phyloP scores from a whole-genome alignment of 305 asterid species.

The Caryopteris hybrid region DNA sequence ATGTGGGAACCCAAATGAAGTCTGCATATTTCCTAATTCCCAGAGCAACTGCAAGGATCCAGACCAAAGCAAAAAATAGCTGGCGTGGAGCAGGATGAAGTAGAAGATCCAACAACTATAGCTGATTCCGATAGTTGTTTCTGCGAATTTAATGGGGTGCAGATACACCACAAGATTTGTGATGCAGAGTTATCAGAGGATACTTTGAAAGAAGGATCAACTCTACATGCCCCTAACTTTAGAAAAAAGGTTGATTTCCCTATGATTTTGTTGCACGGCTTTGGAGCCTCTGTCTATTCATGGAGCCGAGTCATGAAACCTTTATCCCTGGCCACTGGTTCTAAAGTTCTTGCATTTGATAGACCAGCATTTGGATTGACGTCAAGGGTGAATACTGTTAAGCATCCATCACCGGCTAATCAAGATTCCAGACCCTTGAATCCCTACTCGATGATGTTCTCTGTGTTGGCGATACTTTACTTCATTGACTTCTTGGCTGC shows the following conservation, averaged over 20 bases:
- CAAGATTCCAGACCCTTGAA: slow-evolving; percentile 54
- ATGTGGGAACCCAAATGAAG: too few relatives aligned
- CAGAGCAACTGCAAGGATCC: slow-evolving; percentile 47
- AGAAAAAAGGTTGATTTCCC: slow-evolving; percentile 45
- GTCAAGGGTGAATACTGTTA: slow-evolving; percentile 44
- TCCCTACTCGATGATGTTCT: slow-evolving; percentile 73
- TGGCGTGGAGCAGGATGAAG: slow-evolving; percentile 67
- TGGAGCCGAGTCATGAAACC: slow-evolving; percentile 85
- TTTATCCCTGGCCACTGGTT: slow-evolving; percentile 44
- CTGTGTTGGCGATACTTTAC: slow-evolving; percentile 71
- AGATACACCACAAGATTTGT: slow-evolving; percentile 80
- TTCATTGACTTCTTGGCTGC: slow-evolving; percentile 74
- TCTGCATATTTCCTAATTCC: too few relatives aligned
- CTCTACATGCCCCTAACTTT: slow-evolving; percentile 16
- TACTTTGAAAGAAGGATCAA: slow-evolving; percentile 24
- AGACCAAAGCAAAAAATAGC: slow-evolving; percentile 44
- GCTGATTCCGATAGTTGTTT: slow-evolving; percentile 89
- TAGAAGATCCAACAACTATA: slow-evolving; percentile 58
- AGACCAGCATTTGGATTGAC: slow-evolving; percentile 98
- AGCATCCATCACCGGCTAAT: slow-evolving; percentile 26
- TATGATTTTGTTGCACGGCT: slow-evolving; percentile 87
- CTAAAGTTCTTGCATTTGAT: slow-evolving; percentile 89
- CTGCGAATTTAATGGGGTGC: slow-evolving; percentile 82
- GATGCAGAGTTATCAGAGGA: slow-evolving; percentile 42
- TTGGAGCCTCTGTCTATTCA: slow-evolving; percentile 89